Percentiles rank a stretch among this genome's conserved stretches.
phyloP scores from a whole-genome alignment of 805 yeast species.

The Lachancea dasiensis region DNA sequence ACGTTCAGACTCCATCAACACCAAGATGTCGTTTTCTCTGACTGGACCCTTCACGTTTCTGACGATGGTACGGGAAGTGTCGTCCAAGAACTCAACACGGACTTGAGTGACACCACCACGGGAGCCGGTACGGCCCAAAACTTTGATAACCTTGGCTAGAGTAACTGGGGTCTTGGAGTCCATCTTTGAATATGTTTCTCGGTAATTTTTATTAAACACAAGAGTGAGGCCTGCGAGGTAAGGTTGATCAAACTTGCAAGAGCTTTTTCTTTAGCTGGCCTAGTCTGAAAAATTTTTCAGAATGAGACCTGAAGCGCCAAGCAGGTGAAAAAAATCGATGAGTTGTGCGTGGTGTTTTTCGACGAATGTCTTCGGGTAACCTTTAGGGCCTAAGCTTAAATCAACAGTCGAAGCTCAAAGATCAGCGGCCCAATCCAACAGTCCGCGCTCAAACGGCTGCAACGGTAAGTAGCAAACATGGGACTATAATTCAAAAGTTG shows the following conservation, averaged over 20 bases:
- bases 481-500: not conserved
- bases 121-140: constrained; percentile 99
- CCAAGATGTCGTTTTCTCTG: constrained; percentile 96
- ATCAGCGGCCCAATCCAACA: not conserved
- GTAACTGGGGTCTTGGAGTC: constrained; percentile 82
- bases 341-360: constrained; percentile 7
- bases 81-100: constrained; percentile 95
- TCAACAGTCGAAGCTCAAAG: too few relatives aligned
- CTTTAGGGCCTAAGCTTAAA: too few relatives aligned
- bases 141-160: constrained; percentile 99
- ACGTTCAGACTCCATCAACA: constrained; percentile 99
- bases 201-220: not conserved
- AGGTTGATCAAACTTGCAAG: not conserved
- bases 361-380: not conserved
- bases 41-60: constrained; percentile 98
- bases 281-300: constrained; percentile 10
- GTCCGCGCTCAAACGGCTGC: too few relatives aligned
- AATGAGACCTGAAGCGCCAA: not conserved
- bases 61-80: constrained; percentile 90
- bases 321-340: not conserved
- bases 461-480: too few relatives aligned
- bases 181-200: constrained; percentile 17
- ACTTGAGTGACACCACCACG: constrained; percentile 99
- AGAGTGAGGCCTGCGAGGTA: not conserved
- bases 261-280: constrained; percentile 1